Evolutionary conservation across 768 basidiomycete species (phyloP), one percentile per base, ranked within the genome.

Genomic region (Infundibulicybe gibba): DNA sequence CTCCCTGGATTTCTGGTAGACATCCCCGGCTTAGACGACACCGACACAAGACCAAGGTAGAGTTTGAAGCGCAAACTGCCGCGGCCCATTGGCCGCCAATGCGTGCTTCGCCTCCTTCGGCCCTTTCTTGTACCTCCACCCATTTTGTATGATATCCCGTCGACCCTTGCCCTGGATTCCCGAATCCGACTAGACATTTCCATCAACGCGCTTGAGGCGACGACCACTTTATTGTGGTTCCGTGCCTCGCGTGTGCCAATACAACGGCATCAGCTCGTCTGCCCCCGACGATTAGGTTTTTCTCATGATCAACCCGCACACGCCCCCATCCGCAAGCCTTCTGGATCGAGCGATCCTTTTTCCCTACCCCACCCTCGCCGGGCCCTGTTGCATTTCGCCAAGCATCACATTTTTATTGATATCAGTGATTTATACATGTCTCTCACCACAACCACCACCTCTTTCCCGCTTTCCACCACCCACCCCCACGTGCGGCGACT

Each of bases 191-290:
- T 68, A 79, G 66, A 25, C 25, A 25, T 25, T 61, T 70, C 77
- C 82, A 71, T 77, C 66, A 58, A 60, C 64, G 62, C 64, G 75
- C 78, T 81, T 64, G 80, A 79, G 76, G 77, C 76, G 83, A 84
- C 83, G 84, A 86, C 83, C 85, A 79, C 85, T 87, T 88, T 48
- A 64, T 58, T 87, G 87, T 77, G 85, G 85, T 85, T 80, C 72
- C 80, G 83, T 82, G 76, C 76, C 77, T 84, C 82, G 81, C 74
- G 73, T 74, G 69, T 71, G 83, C 85, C 85, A 68, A 89, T 61
- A 87, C 87, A 84, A 72, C 62, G 85, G 85, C 81, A 62, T 76
- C 77, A 66, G 68, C 64, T 54, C 52, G 59, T 65, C 60, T 55
- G 52, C 55, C 59, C 54, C 52, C 55, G 48, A 53, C 52, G 48